phyloP scores from a whole-genome alignment of 2,329 filamentous ascomycete species.

The Aspergillus nomiae region DNA sequence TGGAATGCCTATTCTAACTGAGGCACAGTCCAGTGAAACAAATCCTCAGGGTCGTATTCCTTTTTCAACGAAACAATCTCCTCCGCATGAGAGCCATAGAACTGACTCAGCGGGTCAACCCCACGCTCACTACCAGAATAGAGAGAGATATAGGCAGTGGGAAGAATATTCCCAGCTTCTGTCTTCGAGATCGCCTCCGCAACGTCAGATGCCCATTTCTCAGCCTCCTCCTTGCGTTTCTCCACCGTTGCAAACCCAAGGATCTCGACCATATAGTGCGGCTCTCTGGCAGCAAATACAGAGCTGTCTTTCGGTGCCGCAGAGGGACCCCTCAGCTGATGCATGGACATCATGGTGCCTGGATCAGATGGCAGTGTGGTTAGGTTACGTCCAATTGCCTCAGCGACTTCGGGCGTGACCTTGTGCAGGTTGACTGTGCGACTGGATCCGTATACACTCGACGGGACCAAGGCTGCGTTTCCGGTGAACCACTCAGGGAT shows the following conservation, averaged over 20 bases:
- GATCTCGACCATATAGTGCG: constrained; percentile 25
- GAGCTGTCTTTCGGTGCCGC: constrained; percentile 2
- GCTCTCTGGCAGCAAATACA: constrained; percentile 21
- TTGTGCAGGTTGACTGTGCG: constrained; percentile 11
- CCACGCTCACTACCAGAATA: too few relatives aligned
- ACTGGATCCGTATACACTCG: constrained; percentile 4
- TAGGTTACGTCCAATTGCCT: constrained; percentile 7
- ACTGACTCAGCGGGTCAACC: too few relatives aligned
- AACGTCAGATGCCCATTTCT: constrained; percentile 15
- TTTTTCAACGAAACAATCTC: neutral
- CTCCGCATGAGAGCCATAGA: too few relatives aligned
- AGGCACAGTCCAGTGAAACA: neutral
- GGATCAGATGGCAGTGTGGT: constrained; percentile 9
- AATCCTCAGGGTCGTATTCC: neutral
- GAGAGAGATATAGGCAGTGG: constrained; percentile 19
- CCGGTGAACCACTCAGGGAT: constrained; percentile 12
- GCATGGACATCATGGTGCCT: constrained; percentile 18
- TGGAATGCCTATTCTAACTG: neutral
- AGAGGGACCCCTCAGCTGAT: constrained; percentile 21
- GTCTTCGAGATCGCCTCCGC: constrained; percentile 8
- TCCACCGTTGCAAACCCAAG: constrained; percentile 4
- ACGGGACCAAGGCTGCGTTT: constrained; percentile 7
- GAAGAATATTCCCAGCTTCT: constrained; percentile 13
- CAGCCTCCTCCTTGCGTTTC: neutral
- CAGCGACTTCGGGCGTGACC: constrained; percentile 11